Evolutionary conservation across 148 eudicot genomes (phyloP).

Genomic region (Chenopodium berlandieri): DNA sequence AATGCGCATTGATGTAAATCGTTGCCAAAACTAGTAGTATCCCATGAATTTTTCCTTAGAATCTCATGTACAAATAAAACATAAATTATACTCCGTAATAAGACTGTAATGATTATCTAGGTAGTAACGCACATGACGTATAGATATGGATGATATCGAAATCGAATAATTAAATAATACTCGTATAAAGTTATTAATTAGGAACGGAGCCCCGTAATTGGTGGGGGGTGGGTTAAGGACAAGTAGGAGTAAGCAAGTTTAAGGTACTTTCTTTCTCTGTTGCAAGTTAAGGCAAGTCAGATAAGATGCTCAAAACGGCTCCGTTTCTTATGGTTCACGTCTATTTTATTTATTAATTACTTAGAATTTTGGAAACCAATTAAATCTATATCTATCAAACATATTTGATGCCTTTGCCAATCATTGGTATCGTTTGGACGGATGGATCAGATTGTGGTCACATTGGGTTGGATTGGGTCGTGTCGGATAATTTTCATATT

Average conservation of each 20-base stretch:
- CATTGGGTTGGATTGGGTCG: too few species aligned
- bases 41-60: too few species aligned
- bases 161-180: background rate
- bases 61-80: too few species aligned
- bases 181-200: too few species aligned
- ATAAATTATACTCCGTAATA: too few species aligned
- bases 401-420: background rate
- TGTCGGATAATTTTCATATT: too few species aligned
- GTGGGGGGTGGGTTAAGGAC: background rate
- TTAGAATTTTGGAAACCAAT: background rate
- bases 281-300: conserved; percentile 20
- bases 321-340: conserved; percentile 23
- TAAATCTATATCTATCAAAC: background rate
- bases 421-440: background rate
- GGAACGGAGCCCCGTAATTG: background rate
- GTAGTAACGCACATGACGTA: background rate
- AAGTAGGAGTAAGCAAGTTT: conserved; percentile 3
- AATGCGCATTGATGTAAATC: too few species aligned
- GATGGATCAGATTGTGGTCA: too few species aligned
- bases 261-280: conserved; percentile 15
- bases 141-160: background rate
- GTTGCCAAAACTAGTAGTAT: too few species aligned
- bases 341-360: background rate
- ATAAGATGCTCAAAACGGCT: conserved; percentile 7
- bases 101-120: background rate